Evolutionary conservation across 1,284 basidiomycete genomes (phyloP).

Genomic region (Marasmius sp.): DNA sequence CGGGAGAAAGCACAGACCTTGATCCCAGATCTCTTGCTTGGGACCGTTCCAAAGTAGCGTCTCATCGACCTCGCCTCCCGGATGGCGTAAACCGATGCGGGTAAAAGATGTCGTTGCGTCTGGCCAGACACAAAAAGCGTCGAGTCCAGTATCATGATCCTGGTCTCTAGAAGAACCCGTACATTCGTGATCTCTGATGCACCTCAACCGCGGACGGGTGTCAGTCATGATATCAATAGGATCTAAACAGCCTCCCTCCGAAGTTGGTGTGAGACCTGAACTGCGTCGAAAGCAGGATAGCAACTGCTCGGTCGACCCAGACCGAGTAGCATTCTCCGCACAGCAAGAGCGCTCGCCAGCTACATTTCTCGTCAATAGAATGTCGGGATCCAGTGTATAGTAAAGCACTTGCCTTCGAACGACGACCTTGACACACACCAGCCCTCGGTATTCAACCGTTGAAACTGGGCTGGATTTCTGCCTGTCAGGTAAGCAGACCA

Average conservation of each 20-base stretch:
- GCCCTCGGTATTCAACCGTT: slow-evolving; percentile 28
- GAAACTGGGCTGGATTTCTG: not conserved
- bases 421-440: slow-evolving; percentile 53
- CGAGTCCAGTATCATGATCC: not conserved
- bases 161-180: not conserved
- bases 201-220: slow-evolving; percentile 16
- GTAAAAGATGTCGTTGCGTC: slow-evolving; percentile 45
- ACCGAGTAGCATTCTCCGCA: slow-evolving; percentile 8
- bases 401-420: slow-evolving; percentile 29
- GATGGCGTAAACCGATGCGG: slow-evolving; percentile 27
- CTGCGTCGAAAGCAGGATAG: not conserved
- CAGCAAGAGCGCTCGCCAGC: slow-evolving; percentile 22
- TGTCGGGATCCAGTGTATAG: not conserved
- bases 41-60: slow-evolving; percentile 71
- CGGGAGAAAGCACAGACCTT: slow-evolving; percentile 45
- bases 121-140: slow-evolving; percentile 45
- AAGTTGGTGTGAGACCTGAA: slow-evolving; percentile 9
- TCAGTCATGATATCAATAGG: slow-evolving; percentile 49
- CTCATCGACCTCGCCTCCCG: slow-evolving; percentile 22
- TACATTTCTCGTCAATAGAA: not conserved
- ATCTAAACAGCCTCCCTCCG: slow-evolving; percentile 47
- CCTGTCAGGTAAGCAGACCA: slow-evolving; percentile 50
- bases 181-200: slow-evolving; percentile 24
- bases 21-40: slow-evolving; percentile 61
- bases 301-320: too few species aligned